phyloP scores from a whole-genome alignment of 768 basidiomycete genomes.

The Leccinum subgranulosum region DNA sequence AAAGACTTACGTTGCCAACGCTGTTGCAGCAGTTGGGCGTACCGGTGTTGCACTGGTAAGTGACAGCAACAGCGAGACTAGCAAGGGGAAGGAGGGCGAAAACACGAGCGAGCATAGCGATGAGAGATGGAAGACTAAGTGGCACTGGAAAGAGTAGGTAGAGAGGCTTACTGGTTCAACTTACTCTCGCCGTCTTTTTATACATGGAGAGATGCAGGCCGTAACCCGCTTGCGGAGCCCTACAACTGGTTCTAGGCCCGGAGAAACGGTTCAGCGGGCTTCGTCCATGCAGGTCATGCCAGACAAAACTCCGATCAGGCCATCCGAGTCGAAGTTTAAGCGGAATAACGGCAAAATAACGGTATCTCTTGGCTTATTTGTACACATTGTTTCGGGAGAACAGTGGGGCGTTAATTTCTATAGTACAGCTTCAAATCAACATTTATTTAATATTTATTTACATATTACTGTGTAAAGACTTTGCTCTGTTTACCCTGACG shows the following conservation, averaged over 20 bases:
- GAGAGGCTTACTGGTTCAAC: neutral
- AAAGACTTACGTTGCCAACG: neutral
- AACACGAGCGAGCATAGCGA: neutral
- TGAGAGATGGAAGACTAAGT: too few relatives aligned
- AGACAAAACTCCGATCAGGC: neutral
- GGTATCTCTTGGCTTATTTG: neutral
- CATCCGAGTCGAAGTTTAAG: too few relatives aligned
- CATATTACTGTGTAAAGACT: too few relatives aligned
- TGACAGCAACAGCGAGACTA: neutral
- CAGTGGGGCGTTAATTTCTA: too few relatives aligned
- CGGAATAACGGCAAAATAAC: too few relatives aligned
- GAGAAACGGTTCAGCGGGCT: neutral
- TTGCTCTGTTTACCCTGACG: too few relatives aligned
- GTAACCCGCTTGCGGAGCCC: neutral
- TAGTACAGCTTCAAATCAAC: too few relatives aligned
- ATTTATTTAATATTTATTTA: too few relatives aligned
- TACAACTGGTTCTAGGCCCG: too few relatives aligned
- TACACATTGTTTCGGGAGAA: too few relatives aligned
- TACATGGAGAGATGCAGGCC: neutral
- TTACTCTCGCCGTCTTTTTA: neutral
- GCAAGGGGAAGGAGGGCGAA: neutral
- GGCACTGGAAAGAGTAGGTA: neutral
- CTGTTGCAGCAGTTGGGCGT: neutral
- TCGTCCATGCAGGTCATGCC: neutral
- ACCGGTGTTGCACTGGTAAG: neutral